phyloP scores from a whole-genome alignment of 352 stramenopile genomes.

The Phytophthora agathidicida region DNA sequence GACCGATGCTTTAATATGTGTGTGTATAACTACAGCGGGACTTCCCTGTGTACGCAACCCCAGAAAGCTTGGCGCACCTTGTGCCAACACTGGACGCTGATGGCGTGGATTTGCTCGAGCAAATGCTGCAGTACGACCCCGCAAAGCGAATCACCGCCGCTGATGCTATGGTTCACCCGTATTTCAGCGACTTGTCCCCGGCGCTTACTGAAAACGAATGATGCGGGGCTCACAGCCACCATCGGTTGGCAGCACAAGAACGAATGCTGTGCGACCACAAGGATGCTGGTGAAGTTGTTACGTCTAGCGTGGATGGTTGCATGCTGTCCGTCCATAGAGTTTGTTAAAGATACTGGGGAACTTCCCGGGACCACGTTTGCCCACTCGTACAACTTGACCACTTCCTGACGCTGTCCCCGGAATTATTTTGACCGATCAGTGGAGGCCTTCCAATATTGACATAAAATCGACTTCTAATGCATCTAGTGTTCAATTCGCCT shows the following conservation, averaged over 20 bases:
- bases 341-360: too few relatives aligned
- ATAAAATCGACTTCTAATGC: too few relatives aligned
- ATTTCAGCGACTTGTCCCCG: constrained; percentile 95
- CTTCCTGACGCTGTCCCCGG: too few relatives aligned
- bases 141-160: constrained; percentile 93
- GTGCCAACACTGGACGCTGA: constrained; percentile 91
- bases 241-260: constrained; percentile 17
- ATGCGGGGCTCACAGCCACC: constrained; percentile 7
- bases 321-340: constrained; percentile 38
- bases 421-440: too few relatives aligned
- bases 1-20: constrained; percentile 11
- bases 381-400: too few relatives aligned
- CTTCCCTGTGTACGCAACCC: constrained; percentile 92
- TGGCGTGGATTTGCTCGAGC: constrained; percentile 93
- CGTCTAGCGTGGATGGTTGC: constrained; percentile 22
- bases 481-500: too few relatives aligned
- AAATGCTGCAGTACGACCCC: constrained; percentile 91
- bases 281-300: constrained; percentile 17
- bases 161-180: constrained; percentile 96
- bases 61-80: constrained; percentile 87
- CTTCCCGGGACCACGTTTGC: too few relatives aligned
- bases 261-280: constrained; percentile 13
- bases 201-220: constrained; percentile 68
- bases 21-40: constrained; percentile 61
- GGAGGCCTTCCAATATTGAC: too few relatives aligned